Percentiles rank a stretch among this genome's conserved stretches.
Conservation (phyloP, 345 rosid genomes). For the Euphorbia lathyris region DNA sequence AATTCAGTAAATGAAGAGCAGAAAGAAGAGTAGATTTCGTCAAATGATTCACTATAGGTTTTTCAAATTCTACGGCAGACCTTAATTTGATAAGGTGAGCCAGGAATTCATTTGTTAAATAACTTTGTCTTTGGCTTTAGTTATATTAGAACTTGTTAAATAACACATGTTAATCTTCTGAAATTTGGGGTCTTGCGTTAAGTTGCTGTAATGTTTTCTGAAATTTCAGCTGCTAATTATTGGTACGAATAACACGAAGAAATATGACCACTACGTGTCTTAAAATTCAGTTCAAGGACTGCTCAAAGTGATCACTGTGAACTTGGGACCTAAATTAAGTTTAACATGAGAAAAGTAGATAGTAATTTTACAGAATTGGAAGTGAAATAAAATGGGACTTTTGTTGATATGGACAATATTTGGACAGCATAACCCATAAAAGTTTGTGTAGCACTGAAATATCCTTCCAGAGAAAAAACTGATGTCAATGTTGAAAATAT, state of each 20-base stretch:
- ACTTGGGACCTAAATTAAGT: neutral
- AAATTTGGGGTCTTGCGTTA: too few relatives aligned
- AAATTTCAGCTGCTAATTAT: neutral
- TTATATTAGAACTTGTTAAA: too few relatives aligned
- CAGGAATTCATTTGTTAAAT: too few relatives aligned
- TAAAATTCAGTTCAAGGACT: neutral
- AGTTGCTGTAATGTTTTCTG: too few relatives aligned
- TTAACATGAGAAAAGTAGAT: neutral
- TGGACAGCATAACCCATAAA: too few relatives aligned
- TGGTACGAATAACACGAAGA: neutral
- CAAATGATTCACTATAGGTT: too few relatives aligned
- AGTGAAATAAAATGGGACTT: neutral
- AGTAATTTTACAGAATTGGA: neutral
- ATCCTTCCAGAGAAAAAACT: neutral
- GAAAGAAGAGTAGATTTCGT: too few relatives aligned
- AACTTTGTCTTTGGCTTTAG: too few relatives aligned
- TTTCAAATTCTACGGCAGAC: too few relatives aligned
- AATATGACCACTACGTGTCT: neutral
- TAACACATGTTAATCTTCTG: too few relatives aligned
- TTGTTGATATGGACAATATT: neutral
- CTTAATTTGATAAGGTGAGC: too few relatives aligned
- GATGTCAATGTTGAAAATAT: neutral
- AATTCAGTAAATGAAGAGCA: too few relatives aligned
- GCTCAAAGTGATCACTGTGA: neutral
- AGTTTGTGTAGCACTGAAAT: neutral